Evolutionary conservation across 495 filamentous ascomycete genomes (phyloP).

Genomic region (Penicillium ucsense): DNA sequence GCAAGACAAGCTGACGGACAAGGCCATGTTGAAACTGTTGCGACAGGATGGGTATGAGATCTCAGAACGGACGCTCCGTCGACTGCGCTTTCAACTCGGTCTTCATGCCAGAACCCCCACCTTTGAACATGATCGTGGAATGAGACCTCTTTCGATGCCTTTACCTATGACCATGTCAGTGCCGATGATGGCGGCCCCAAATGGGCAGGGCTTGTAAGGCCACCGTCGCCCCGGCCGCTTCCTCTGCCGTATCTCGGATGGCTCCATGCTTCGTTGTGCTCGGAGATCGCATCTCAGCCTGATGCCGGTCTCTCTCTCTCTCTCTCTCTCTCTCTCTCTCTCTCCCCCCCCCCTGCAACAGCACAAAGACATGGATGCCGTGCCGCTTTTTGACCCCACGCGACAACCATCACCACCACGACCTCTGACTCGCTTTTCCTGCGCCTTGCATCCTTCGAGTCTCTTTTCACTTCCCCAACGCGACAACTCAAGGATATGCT

Average conservation of each 20-base stretch:
- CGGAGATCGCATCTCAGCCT: too few relatives aligned
- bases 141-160: neutral
- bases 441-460: neutral
- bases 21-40: conserved; percentile 19
- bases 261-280: neutral
- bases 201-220: conserved; percentile 1
- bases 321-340: too few relatives aligned
- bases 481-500: conserved; percentile 6
- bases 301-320: too few relatives aligned
- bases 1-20: conserved; percentile 18
- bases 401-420: neutral
- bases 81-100: conserved; percentile 18
- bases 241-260: conserved; percentile 1
- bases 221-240: neutral
- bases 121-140: conserved; percentile 7
- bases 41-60: conserved; percentile 20
- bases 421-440: conserved; percentile 1
- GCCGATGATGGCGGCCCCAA: conserved; percentile 1
- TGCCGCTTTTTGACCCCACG: neutral
- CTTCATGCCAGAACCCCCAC: conserved; percentile 15
- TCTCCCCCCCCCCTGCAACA: too few relatives aligned
- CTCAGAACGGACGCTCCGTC: conserved; percentile 17
- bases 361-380: neutral
- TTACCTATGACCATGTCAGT: conserved; percentile 2
- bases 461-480: conserved; percentile 3